A percentile compares a stretch with the other conserved stretches of the same genome.
phyloP scores from a whole-genome alignment of 257 asterid genomes.

The Nicotiana attenuata region DNA sequence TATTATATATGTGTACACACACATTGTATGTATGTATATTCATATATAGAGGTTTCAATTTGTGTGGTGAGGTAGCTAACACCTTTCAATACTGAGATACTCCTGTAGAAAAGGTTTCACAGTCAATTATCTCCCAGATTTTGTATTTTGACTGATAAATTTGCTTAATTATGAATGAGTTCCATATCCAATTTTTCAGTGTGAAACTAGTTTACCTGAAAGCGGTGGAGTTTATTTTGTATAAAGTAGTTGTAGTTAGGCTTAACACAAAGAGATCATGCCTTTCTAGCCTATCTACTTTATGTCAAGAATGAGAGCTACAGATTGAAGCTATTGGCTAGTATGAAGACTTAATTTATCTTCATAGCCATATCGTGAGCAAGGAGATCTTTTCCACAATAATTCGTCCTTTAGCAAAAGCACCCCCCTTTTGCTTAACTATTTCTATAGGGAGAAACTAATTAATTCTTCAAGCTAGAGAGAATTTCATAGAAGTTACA shows the following conservation, averaged over 20 bases:
- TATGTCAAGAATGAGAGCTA: not conserved
- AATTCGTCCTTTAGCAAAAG: not conserved
- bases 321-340: not conserved
- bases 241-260: not conserved
- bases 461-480: not conserved
- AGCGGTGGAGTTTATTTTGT: not conserved
- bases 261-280: not conserved
- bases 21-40: fast-evolving
- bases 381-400: not conserved
- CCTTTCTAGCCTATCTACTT: not conserved
- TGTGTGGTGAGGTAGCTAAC: not conserved
- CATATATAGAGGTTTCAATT: not conserved
- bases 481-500: not conserved
- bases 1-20: not conserved
- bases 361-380: not conserved
- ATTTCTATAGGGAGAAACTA: not conserved
- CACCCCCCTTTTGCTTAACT: not conserved
- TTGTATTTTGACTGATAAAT: not conserved
- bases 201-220: not conserved
- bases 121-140: not conserved
- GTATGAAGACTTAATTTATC: not conserved
- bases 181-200: not conserved
- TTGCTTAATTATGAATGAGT: not conserved
- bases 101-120: not conserved
- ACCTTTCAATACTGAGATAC: not conserved